Conservation (phyloP, 176 grass and related monocot genomes). For the Luzula sylvatica region DNA sequence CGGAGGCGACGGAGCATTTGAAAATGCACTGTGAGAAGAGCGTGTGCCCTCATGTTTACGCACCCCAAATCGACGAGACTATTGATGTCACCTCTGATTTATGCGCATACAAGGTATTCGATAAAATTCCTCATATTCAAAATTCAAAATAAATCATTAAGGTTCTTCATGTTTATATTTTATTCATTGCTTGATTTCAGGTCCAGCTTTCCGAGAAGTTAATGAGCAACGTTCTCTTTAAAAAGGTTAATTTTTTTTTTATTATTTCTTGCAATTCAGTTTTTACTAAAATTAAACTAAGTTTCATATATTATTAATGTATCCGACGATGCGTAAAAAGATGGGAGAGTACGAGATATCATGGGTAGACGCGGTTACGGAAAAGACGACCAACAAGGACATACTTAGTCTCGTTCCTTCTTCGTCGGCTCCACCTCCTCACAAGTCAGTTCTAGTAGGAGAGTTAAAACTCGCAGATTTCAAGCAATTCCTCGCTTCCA, state of each 20-base stretch:
- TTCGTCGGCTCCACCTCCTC: constrained; percentile 37
- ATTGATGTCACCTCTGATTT: constrained; percentile 99
- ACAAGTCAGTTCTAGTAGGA: constrained; percentile 85
- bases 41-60: constrained; percentile 79
- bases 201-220: constrained; percentile 94
- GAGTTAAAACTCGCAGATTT: constrained; percentile 83
- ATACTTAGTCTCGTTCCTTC: constrained; percentile 57
- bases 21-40: constrained; percentile 84
- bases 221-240: constrained; percentile 91
- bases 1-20: constrained; percentile 93
- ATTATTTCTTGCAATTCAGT: constrained; percentile 3
- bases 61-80: constrained; percentile 90
- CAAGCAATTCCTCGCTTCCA: constrained; percentile 80
- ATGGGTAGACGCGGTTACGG: constrained; percentile 64
- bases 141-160: constrained; percentile 2
- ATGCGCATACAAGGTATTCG: constrained; percentile 88
- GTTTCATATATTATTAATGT: background rate
- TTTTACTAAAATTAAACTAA: background rate
- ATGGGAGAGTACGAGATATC: constrained; percentile 88
- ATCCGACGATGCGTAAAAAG: constrained; percentile 25
- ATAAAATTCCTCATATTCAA: background rate
- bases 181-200: constrained; percentile 32
- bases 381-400: constrained; percentile 46
- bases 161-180: background rate
- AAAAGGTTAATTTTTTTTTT: constrained; percentile 46